A percentile compares a stretch with the other conserved stretches of the same genome.
These are phyloP conservation scores for Candida pseudoviswanathii DNA, from an alignment of 1,139 yeast genomes.

Conservation along the genomic window DNA sequence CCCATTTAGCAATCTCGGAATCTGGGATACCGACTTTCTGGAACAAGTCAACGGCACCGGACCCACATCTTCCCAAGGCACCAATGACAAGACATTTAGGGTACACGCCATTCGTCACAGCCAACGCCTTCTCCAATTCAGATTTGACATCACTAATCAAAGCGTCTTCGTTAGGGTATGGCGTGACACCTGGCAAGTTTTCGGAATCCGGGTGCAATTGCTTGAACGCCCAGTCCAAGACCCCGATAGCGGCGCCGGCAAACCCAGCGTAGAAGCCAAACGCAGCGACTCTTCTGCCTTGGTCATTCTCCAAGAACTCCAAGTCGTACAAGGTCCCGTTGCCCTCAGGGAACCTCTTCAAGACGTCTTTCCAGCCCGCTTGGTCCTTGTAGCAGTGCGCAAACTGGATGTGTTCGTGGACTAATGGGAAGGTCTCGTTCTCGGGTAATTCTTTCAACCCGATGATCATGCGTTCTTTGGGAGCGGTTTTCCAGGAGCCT, in stretches of 20 bases:
- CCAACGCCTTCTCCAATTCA: conserved; percentile 61
- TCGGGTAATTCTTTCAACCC: conserved; percentile 97
- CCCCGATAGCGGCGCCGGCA: conserved; percentile 97
- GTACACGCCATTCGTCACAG: conserved; percentile 58
- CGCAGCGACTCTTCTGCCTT: conserved; percentile 98
- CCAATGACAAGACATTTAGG: conserved; percentile 92
- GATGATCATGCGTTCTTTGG: conserved; percentile 82
- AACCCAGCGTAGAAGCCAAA: conserved; percentile 98
- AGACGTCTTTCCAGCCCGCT: conserved; percentile 94
- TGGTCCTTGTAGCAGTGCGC: conserved; percentile 99
- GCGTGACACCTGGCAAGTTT: conserved; percentile 74
- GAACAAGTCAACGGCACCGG: conserved; percentile 92
- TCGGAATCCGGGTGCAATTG: conserved; percentile 65
- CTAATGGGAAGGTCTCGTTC: conserved; percentile 82
- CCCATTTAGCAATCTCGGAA: conserved; percentile 86
- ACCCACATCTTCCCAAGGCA: conserved; percentile 97
- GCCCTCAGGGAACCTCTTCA: conserved; percentile 87
- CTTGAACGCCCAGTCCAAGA: conserved; percentile 92
- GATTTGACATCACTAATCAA: conserved; percentile 70
- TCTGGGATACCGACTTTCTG: conserved; percentile 88
- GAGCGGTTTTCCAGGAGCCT: conserved; percentile 92
- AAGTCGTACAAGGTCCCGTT: conserved; percentile 88
- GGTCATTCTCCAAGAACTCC: conserved; percentile 91
- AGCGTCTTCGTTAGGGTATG: conserved; percentile 78
- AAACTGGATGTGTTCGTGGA: conserved; percentile 95